Conservation (phyloP, 208 protist genomes). For the Trypanosoma scelopori region DNA sequence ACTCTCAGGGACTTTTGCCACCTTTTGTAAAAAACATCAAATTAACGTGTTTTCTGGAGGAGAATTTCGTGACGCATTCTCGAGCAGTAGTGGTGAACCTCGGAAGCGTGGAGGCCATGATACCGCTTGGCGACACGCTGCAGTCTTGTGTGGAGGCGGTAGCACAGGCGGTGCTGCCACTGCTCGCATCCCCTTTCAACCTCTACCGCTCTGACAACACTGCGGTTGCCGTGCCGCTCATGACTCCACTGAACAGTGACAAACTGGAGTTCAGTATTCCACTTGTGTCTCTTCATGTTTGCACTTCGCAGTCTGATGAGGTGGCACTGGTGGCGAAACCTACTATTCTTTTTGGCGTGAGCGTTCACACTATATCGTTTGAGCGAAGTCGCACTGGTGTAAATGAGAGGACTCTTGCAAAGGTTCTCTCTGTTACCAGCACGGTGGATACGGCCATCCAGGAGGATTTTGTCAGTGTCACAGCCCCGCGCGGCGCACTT, state of each 20-base stretch:
- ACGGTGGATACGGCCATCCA: constrained; percentile 24
- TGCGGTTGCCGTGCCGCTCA: not conserved
- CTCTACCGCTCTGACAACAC: not conserved
- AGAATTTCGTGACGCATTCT: constrained; percentile 20
- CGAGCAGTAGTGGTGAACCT: constrained; percentile 10
- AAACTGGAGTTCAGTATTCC: constrained; percentile 19
- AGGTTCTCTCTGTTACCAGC: constrained; percentile 12
- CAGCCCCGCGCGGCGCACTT: constrained; percentile 16
- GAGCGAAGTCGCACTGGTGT: constrained; percentile 17
- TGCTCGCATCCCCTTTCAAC: constrained; percentile 7
- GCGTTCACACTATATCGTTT: constrained; percentile 9
- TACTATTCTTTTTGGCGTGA: constrained; percentile 21
- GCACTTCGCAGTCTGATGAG: constrained; percentile 15
- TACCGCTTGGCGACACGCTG: constrained; percentile 34
- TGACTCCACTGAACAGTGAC: not conserved
- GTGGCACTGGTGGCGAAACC: constrained; percentile 9
- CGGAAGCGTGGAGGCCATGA: constrained; percentile 28
- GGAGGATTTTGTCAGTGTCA: constrained; percentile 27
- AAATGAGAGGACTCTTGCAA: constrained; percentile 20
- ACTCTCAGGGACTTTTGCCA: constrained; percentile 2
- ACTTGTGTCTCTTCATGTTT: constrained; percentile 26
- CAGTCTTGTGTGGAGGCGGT: constrained; percentile 37
- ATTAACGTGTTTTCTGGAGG: constrained; percentile 20
- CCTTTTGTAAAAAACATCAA: constrained; percentile 28
- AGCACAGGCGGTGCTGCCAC: constrained; percentile 27